Conservation (phyloP, 2,329 filamentous ascomycete genomes). For the Nothophaeocryptopus gaeumannii region DNA sequence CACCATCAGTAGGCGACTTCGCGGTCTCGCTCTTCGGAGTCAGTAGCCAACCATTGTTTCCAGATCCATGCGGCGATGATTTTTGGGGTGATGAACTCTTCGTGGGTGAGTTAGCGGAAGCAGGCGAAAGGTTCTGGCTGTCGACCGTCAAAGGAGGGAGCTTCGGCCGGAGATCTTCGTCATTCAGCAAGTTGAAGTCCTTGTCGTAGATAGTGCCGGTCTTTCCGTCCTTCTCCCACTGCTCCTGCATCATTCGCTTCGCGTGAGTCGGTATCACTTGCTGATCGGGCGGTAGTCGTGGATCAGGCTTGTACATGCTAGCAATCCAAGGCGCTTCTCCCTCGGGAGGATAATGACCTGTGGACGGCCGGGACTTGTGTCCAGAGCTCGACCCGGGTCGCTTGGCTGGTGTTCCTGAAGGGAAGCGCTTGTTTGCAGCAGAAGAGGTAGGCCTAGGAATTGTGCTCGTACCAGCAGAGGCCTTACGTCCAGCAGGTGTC, state of each 20-base stretch:
- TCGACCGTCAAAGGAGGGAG: slow-evolving; percentile 33
- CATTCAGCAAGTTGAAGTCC: slow-evolving; percentile 77
- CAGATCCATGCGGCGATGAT: slow-evolving; percentile 16
- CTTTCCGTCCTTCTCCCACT: slow-evolving; percentile 90
- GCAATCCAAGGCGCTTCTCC: slow-evolving; percentile 95
- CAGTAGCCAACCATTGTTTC: slow-evolving; percentile 29
- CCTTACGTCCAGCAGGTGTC: slow-evolving; percentile 27
- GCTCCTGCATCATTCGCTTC: slow-evolving; percentile 84
- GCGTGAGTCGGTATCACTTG: slow-evolving; percentile 94
- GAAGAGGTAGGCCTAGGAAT: slow-evolving; percentile 21
- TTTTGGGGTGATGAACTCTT: slow-evolving; percentile 13
- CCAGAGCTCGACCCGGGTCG: slow-evolving; percentile 28
- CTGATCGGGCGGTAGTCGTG: slow-evolving; percentile 87
- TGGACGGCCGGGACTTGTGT: slow-evolving; percentile 49
- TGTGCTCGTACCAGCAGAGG: slow-evolving; percentile 11
- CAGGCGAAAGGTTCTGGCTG: neutral
- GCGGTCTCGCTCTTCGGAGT: slow-evolving; percentile 26
- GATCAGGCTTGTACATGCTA: slow-evolving; percentile 92
- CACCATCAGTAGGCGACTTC: slow-evolving; percentile 20
- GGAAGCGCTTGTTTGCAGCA: slow-evolving; percentile 4
- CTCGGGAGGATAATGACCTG: slow-evolving; percentile 67
- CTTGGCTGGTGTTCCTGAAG: slow-evolving; percentile 12
- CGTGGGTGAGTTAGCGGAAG: slow-evolving; percentile 1
- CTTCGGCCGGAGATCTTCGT: slow-evolving; percentile 52
- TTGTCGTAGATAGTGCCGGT: slow-evolving; percentile 82